These are phyloP conservation scores for Dipodascopsis tothii DNA, from an alignment of 805 yeast genomes.

Conservation along the genomic window DNA sequence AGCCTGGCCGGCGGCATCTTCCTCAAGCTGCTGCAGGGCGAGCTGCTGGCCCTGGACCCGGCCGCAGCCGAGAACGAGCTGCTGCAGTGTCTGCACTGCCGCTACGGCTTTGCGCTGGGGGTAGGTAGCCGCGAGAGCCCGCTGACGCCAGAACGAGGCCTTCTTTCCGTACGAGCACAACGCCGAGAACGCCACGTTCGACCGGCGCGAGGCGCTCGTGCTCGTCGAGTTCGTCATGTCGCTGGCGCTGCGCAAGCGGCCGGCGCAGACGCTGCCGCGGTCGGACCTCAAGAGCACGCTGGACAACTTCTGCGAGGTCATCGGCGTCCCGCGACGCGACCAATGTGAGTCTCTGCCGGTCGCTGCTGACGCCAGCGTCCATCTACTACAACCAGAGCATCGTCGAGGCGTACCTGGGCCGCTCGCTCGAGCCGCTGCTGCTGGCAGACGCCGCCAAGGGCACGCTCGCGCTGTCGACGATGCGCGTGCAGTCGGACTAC, in stretches of 20 bases:
- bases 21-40: constrained; percentile 50
- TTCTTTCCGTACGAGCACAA: constrained; percentile 63
- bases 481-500: constrained; percentile 13
- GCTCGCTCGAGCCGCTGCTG: constrained; percentile 20
- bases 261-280: constrained; percentile 49
- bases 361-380: constrained; percentile 4
- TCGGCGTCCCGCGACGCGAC: constrained; percentile 52
- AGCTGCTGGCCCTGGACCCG: constrained; percentile 40
- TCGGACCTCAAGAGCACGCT: constrained; percentile 65
- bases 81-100: constrained; percentile 70
- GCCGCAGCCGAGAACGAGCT: constrained; percentile 56
- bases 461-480: constrained; percentile 8
- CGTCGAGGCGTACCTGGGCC: constrained; percentile 40
- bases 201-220: constrained; percentile 35
- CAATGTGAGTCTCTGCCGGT: constrained; percentile 2
- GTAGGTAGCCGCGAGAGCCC: constrained; percentile 24
- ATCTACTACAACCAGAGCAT: constrained; percentile 36
- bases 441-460: constrained; percentile 19
- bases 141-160: constrained; percentile 35
- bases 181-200: constrained; percentile 38
- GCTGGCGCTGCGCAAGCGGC: constrained; percentile 47
- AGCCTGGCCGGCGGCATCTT: constrained; percentile 56
- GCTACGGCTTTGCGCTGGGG: constrained; percentile 59
- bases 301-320: constrained; percentile 61
- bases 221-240: constrained; percentile 47